phyloP scores from a whole-genome alignment of 257 asterid species.

The Coffea canephora region DNA sequence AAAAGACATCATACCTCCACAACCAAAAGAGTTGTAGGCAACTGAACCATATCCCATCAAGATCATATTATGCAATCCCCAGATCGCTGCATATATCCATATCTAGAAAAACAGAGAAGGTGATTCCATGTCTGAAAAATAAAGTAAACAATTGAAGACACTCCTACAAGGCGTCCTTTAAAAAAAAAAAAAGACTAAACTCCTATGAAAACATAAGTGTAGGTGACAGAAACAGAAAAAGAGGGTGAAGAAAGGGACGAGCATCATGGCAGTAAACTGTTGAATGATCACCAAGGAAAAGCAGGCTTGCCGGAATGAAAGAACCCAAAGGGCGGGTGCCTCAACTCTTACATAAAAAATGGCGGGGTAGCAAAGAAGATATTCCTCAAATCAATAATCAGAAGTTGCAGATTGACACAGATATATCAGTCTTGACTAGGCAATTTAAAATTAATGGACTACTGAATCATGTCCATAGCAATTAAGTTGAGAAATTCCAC shows the following conservation, averaged over 20 bases:
- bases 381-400: not conserved
- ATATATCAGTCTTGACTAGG: not conserved
- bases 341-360: not conserved
- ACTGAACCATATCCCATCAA: constrained; percentile 64
- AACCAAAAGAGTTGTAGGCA: constrained; percentile 71
- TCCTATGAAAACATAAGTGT: not conserved
- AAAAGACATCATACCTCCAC: constrained; percentile 77
- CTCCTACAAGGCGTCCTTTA: constrained; percentile 21
- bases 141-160: constrained; percentile 16
- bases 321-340: not conserved
- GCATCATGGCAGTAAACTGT: not conserved
- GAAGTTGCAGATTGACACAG: constrained; percentile 5
- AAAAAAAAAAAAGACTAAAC: constrained; percentile 4
- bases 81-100: constrained; percentile 73
- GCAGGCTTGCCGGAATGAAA: constrained; percentile 1
- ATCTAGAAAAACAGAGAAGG: constrained; percentile 59
- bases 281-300: not conserved
- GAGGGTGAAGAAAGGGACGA: not conserved
- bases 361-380: not conserved
- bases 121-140: constrained; percentile 41
- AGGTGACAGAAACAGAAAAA: not conserved
- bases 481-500: not conserved
- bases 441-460: not conserved
- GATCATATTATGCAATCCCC: constrained; percentile 84
- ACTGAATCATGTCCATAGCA: not conserved